These are phyloP conservation scores for Piloderma croceum DNA, from an alignment of 768 basidiomycete genomes.

Conservation along the genomic window DNA sequence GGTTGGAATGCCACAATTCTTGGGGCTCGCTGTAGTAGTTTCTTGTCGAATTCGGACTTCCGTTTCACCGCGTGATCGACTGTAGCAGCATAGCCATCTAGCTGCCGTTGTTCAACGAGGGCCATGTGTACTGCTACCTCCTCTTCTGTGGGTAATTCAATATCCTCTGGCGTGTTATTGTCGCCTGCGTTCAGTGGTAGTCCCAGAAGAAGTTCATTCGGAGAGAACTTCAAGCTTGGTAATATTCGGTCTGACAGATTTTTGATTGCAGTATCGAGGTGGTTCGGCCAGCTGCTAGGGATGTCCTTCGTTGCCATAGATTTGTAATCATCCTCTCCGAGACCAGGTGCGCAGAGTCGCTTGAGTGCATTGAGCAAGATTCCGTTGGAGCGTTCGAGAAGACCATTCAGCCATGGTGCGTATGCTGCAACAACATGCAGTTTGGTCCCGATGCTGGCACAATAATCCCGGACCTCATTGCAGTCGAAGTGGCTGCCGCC, in stretches of 20 bases:
- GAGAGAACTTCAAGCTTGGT: too few species aligned
- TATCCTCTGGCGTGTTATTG: conserved; percentile 13
- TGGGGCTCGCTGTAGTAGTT: conserved; percentile 7
- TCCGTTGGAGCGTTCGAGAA: conserved; percentile 20
- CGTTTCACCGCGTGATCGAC: conserved; percentile 18
- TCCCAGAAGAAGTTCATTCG: conserved; percentile 29
- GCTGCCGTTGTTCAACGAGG: conserved; percentile 25
- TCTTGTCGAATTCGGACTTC: conserved; percentile 25
- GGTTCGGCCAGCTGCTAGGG: conserved; percentile 17
- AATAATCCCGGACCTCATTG: conserved; percentile 11
- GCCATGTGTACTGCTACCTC: too few species aligned
- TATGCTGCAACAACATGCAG: too few species aligned
- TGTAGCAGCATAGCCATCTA: conserved; percentile 22
- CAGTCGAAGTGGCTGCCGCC: conserved; percentile 23
- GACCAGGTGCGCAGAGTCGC: conserved; percentile 15
- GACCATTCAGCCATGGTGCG: conserved; percentile 26
- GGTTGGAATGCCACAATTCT: conserved; percentile 19
- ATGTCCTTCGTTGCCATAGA: conserved; percentile 10
- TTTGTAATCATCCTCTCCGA: conserved; percentile 12
- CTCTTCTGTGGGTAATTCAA: background rate
- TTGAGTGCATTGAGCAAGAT: conserved; percentile 15
- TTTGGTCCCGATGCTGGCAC: conserved; percentile 7
- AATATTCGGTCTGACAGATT: conserved; percentile 18
- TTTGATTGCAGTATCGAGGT: conserved; percentile 15
- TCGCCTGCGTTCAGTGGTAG: conserved; percentile 23